Conservation (phyloP, 2,329 filamentous ascomycete species). For the Aspergillus fructus region DNA sequence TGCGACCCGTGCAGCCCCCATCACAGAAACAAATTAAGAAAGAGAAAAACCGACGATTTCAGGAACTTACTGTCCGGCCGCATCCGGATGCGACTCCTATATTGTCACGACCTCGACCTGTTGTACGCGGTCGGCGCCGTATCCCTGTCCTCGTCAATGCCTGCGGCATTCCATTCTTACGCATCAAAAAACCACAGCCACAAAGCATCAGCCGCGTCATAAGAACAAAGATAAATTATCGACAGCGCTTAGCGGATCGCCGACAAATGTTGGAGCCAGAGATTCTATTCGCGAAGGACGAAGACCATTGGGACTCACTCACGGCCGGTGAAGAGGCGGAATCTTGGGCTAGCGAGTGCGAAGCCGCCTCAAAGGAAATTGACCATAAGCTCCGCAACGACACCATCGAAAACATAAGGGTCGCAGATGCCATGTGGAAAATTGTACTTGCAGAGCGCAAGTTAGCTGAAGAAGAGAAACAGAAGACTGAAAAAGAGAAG, state of each 20-base stretch:
- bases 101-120: slow-evolving; percentile 33
- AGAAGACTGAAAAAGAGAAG: background rate
- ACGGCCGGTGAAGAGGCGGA: slow-evolving; percentile 21
- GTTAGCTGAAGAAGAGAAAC: slow-evolving; percentile 31
- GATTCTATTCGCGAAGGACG: slow-evolving; percentile 35
- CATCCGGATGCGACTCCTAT: slow-evolving; percentile 37
- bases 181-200: slow-evolving; percentile 47
- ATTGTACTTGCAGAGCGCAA: slow-evolving; percentile 40
- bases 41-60: slow-evolving; percentile 23
- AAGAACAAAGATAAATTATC: slow-evolving; percentile 34
- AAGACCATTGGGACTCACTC: slow-evolving; percentile 44
- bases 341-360: slow-evolving; percentile 26
- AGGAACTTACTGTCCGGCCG: slow-evolving; percentile 28
- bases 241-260: slow-evolving; percentile 34
- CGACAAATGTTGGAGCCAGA: slow-evolving; percentile 32
- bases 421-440: slow-evolving; percentile 39
- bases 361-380: slow-evolving; percentile 21
- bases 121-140: slow-evolving; percentile 37
- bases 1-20: slow-evolving; percentile 22
- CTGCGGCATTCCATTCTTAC: slow-evolving; percentile 43
- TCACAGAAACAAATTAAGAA: slow-evolving; percentile 25
- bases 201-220: slow-evolving; percentile 39
- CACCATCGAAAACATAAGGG: slow-evolving; percentile 28
- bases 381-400: slow-evolving; percentile 23
- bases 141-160: slow-evolving; percentile 44